Base-by-base conservation (phyloP, 2,329 filamentous ascomycete genomes). In the Didymella glomerata region DNA sequence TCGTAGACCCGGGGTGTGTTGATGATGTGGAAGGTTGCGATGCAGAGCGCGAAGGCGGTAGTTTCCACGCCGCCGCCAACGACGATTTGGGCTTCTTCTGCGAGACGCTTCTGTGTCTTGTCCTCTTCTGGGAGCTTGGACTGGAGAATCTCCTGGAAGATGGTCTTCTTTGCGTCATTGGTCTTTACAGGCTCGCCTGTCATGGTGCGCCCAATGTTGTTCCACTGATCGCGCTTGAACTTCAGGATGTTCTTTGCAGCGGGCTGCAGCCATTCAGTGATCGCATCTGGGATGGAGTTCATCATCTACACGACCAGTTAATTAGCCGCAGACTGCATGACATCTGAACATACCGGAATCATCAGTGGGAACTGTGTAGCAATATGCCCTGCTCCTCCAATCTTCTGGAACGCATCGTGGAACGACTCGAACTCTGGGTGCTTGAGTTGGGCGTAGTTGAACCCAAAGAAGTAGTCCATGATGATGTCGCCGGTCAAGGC, bases 401-500 rank as follows among this genome's bases (percentile, higher is more conserved):
- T 67, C 48, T 69, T 71, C 51, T 71, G 65, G 52, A 76, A 76
- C 0, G 73, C 73, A 30, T 74, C 71, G 34, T 76, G 73, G 48
- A 76, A 76, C 1, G 70, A 74, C 5, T 68, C 66, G 48, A 76
- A 77, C n/a, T 72, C 64, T 0, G 73, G 70, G 27, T 74, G 59
- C 58, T 73, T 71, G 54, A 75, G 67, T 46, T 74, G 72, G 13
- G 52, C 62, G 34, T 74, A 71, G 56, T 75, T 74, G 65, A 76
- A 73, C 13, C 74, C 73, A 46, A 75, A 75, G 61, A 74, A 75
- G 57, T 81, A 82, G 51, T 79, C 73, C 59, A 79, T 80, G 62
- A 83, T 80, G 44, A 82, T 76, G 30, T 83, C 81, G 30, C 79
- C 80, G 2, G 78, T 78, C 45, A 79, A 71, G 20, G 78, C 79